phyloP scores from a whole-genome alignment of 75 land plant species.

The Sequoiadendron giganteum region DNA sequence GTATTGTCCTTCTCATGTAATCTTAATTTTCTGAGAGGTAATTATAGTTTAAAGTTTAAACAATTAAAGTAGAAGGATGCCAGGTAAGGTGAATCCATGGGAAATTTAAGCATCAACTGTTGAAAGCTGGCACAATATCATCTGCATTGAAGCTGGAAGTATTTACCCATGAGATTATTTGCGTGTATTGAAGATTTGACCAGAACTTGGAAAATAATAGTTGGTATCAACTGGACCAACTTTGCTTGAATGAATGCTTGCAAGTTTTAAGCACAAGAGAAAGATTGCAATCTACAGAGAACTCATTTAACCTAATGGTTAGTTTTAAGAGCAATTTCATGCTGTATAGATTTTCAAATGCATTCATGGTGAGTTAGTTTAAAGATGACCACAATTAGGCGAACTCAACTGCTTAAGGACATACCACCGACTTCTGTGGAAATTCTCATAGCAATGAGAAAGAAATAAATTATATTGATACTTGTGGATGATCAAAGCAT shows the following conservation, averaged over 20 bases:
- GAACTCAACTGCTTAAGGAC: not conserved
- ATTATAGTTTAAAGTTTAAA: conserved; percentile 1
- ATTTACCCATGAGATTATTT: not conserved
- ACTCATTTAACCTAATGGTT: not conserved
- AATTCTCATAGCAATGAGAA: not conserved
- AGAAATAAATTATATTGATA: not conserved
- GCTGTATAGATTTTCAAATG: not conserved
- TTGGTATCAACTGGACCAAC: not conserved
- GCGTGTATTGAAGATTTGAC: not conserved
- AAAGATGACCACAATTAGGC: not conserved
- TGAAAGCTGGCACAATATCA: not conserved
- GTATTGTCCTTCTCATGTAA: conserved; percentile 6
- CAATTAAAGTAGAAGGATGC: not conserved
- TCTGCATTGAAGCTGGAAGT: not conserved
- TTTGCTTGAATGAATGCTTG: not conserved
- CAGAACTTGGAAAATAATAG: not conserved
- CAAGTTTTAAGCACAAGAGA: not conserved
- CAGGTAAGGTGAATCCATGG: not conserved
- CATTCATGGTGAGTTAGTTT: not conserved
- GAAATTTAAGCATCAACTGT: not conserved
- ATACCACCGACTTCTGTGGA: not conserved
- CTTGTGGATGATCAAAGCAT: not conserved
- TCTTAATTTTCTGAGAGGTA: not conserved
- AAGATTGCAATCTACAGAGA: not conserved
- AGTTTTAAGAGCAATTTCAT: not conserved